phyloP scores from a whole-genome alignment of 2,329 filamentous ascomycete genomes.

The Lasiodiplodia sp. region DNA sequence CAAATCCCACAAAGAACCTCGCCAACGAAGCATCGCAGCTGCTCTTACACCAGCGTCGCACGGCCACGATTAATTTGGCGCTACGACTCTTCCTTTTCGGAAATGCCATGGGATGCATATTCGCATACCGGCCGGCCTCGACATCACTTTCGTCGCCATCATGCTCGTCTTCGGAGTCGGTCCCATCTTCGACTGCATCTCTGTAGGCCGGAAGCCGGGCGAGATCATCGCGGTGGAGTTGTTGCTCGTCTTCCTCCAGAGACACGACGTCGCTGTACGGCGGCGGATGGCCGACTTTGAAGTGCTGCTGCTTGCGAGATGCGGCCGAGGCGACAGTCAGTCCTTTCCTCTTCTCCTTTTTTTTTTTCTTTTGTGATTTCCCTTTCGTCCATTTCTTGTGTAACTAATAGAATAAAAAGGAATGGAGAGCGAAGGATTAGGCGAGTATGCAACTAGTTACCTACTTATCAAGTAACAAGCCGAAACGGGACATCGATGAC shows the following conservation, averaged over 20 bases:
- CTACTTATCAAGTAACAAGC: too few relatives aligned
- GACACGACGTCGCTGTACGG: constrained; percentile 5
- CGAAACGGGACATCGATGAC: too few relatives aligned
- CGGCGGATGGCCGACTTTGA: constrained; percentile 18
- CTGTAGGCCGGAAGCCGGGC: background rate
- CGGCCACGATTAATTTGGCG: too few relatives aligned
- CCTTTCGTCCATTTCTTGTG: background rate
- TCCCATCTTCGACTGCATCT: background rate
- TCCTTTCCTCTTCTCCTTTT: background rate
- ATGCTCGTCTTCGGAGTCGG: background rate
- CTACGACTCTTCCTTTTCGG: background rate
- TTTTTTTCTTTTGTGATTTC: background rate
- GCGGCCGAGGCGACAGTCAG: background rate
- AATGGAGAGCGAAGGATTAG: background rate
- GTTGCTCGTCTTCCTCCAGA: background rate
- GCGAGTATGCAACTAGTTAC: background rate
- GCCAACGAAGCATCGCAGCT: constrained; percentile 7
- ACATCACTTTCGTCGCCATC: background rate
- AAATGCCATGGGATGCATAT: background rate
- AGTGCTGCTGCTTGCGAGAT: constrained; percentile 5
- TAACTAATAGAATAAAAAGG: background rate
- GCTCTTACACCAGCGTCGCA: background rate
- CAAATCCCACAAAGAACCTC: background rate
- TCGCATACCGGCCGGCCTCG: background rate
- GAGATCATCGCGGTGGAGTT: background rate